phyloP scores from a whole-genome alignment of 2,329 filamentous ascomycete genomes.

The Pestalotiopsis sp. region DNA sequence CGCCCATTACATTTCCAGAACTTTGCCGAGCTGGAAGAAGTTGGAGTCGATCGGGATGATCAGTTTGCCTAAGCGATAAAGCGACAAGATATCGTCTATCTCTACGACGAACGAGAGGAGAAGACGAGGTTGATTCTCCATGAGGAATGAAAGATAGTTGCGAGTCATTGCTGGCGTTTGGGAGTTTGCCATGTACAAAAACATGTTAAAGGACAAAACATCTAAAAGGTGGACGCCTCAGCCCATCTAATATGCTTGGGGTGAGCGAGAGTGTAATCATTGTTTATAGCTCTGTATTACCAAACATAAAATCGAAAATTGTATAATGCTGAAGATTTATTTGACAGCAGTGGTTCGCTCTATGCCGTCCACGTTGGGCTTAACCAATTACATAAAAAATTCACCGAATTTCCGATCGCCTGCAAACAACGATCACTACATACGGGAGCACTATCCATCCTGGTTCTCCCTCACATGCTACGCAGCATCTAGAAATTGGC shows the following conservation, averaged over 20 bases:
- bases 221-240: neutral
- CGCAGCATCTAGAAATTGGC: too few relatives aligned
- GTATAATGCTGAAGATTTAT: too few relatives aligned
- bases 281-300: neutral
- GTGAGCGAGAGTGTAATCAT: neutral
- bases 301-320: neutral
- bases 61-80: slow-evolving; percentile 76
- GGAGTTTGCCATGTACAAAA: slow-evolving; percentile 6
- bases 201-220: neutral
- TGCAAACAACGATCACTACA: too few relatives aligned
- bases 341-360: too few relatives aligned
- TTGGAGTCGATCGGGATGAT: slow-evolving; percentile 91
- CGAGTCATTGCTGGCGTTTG: neutral
- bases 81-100: neutral
- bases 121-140: neutral
- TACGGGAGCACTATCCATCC: too few relatives aligned
- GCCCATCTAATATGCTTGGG: neutral
- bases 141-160: neutral
- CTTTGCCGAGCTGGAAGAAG: slow-evolving; percentile 95
- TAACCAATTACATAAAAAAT: too few relatives aligned
- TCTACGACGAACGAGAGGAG: neutral
- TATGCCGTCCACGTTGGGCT: too few relatives aligned
- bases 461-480: too few relatives aligned
- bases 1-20: slow-evolving; percentile 94
- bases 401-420: too few relatives aligned